Evolutionary conservation across 257 asterid genomes (phyloP), one percentile per base, ranked within the genome.

Genomic region (Rauvolfia tetraphylla): DNA sequence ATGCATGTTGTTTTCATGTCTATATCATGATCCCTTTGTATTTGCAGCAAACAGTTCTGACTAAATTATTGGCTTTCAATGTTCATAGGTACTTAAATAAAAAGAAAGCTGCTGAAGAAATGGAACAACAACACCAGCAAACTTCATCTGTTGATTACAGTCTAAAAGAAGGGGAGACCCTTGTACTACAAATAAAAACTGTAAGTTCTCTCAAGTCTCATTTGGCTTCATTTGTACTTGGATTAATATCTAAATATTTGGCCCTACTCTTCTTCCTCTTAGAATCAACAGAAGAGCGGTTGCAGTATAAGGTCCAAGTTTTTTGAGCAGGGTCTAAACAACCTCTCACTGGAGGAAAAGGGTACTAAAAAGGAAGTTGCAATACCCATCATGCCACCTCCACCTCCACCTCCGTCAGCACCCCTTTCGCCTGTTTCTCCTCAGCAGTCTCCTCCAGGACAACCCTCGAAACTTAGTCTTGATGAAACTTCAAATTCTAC

Each of bases 21-120:
- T 53, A 36, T 46, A 0, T 48, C 66, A 46, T 15, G 48, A 5
- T 48, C 61, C 59, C 20, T 15, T 13, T 71, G 65, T 14, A 11
- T 48, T 74, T n/a, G 31, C 63, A 56, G n/a, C 49, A 51, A 49
- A 27, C 10, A 14, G 49, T 53, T 53, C 27, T 65, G n/a, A 7
- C 25, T 81, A 72, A 62, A n/a, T 51, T 68, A 33, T 54, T 31
- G 11, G 44, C 74, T 77, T 80, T 39, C 63, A 80, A 72, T 83
- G 73, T 74, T 73, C 49, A 46, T 72, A 95, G 99, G 96, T 95
- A 95, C 80, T 89, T 93, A 76, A 89, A 93, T 71, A 95, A 95
- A 88, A 93, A 93, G 89, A 95, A 89, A 87, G 84, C 94, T 53
- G 99, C 99, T 39, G 97, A 93, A 85, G 99, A 95, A 82, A 95